A percentile compares a stretch with the other conserved stretches of the same genome.
These are phyloP conservation scores for Colletotrichum spinosum DNA, from an alignment of 2,329 filamentous ascomycete species.

Conservation along the genomic window DNA sequence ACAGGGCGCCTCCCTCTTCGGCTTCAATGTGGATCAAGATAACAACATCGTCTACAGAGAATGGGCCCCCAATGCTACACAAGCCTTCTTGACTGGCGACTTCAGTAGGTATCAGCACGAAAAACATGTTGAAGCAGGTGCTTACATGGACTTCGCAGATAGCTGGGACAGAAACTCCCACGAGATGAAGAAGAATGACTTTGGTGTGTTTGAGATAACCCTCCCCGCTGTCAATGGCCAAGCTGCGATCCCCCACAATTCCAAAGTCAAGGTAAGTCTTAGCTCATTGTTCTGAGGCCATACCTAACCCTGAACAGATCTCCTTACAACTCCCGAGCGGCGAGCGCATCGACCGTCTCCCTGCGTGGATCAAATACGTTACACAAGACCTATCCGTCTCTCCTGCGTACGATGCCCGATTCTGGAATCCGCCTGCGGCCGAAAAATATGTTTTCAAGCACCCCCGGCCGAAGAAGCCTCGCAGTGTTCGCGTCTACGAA, in stretches of 20 bases:
- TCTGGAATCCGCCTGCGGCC: slow-evolving; percentile 90
- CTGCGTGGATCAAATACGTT: slow-evolving; percentile 97
- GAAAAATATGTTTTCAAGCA: slow-evolving; percentile 90
- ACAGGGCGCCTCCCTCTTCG: slow-evolving; percentile 87
- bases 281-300: not conserved
- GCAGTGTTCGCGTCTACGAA: slow-evolving; percentile 93
- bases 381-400: slow-evolving; percentile 93
- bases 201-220: slow-evolving; percentile 87
- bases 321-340: slow-evolving; percentile 84
- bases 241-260: slow-evolving; percentile 88
- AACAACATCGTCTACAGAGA: slow-evolving; percentile 92
- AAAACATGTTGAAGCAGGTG: too few species aligned
- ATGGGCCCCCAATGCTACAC: slow-evolving; percentile 92
- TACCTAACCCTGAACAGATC: slow-evolving; percentile 66
- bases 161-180: slow-evolving; percentile 87
- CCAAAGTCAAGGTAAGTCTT: slow-evolving; percentile 86
- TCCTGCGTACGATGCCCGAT: slow-evolving; percentile 91
- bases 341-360: slow-evolving; percentile 86
- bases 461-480: slow-evolving; percentile 82
- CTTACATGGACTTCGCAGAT: slow-evolving; percentile 62
- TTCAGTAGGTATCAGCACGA: slow-evolving; percentile 76
- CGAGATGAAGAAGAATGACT: slow-evolving; percentile 87
- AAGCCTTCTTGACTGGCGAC: slow-evolving; percentile 90
- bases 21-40: slow-evolving; percentile 83
- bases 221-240: slow-evolving; percentile 80